phyloP scores from a whole-genome alignment of 192 early-diverging fungal species.

The Coemansia sp. region DNA sequence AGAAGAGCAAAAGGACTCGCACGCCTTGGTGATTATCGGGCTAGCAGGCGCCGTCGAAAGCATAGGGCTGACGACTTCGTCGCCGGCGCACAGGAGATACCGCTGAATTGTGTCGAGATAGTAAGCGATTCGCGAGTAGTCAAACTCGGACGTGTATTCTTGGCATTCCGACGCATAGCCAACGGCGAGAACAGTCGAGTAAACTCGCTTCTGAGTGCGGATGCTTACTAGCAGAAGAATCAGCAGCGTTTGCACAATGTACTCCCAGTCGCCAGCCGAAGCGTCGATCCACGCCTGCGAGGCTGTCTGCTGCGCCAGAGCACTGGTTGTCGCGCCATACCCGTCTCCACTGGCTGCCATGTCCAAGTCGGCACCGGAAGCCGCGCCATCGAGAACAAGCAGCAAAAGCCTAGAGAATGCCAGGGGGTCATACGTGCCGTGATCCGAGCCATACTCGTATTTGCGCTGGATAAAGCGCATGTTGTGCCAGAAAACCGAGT shows the following conservation, averaged over 20 bases:
- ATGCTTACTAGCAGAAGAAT: constrained; percentile 37
- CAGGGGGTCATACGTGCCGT: constrained; percentile 16
- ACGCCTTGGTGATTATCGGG: background rate
- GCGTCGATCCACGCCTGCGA: constrained; percentile 43
- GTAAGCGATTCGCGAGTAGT: constrained; percentile 24
- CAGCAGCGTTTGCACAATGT: constrained; percentile 25
- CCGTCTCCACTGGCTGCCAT: constrained; percentile 9
- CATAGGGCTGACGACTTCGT: constrained; percentile 13
- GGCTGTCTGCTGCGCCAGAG: constrained; percentile 14
- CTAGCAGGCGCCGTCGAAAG: constrained; percentile 7
- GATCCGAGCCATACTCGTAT: background rate
- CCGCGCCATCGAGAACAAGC: constrained; percentile 65
- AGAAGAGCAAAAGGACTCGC: constrained; percentile 3
- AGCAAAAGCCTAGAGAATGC: constrained; percentile 75
- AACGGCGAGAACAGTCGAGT: constrained; percentile 8
- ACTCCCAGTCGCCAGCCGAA: constrained; percentile 26
- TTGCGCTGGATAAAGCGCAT: constrained; percentile 23
- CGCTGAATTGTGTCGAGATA: constrained; percentile 27
- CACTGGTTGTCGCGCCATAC: background rate
- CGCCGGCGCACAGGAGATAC: constrained; percentile 25
- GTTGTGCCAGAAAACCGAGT: constrained; percentile 39
- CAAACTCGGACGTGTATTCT: constrained; percentile 24
- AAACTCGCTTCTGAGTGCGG: constrained; percentile 13
- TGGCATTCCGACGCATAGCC: constrained; percentile 25
- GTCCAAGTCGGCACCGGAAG: constrained; percentile 10